phyloP scores from a whole-genome alignment of 441 rosid genomes.

The Erodium texanum region DNA sequence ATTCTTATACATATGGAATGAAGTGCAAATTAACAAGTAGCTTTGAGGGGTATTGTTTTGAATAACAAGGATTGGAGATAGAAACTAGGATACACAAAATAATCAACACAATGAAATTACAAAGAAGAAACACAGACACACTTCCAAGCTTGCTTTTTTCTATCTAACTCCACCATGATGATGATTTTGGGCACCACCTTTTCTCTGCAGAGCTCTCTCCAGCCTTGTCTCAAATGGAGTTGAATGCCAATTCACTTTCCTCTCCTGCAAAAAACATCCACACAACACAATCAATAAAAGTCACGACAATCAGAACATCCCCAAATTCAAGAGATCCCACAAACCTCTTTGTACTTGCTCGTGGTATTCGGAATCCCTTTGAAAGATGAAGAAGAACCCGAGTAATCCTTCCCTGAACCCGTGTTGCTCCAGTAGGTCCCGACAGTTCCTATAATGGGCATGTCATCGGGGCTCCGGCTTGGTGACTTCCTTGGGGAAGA shows the following conservation, averaged over 20 bases:
- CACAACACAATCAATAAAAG: neutral
- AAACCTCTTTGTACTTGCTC: constrained; percentile 23
- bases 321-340: neutral
- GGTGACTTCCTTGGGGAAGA: constrained; percentile 21
- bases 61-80: too few species aligned
- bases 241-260: constrained; percentile 25
- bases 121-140: too few species aligned
- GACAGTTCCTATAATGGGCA: constrained; percentile 20
- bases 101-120: too few species aligned
- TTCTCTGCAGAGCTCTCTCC: constrained; percentile 20
- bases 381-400: constrained; percentile 14
- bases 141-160: too few species aligned
- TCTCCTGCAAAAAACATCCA: constrained; percentile 13
- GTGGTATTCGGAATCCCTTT: constrained; percentile 22
- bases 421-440: constrained; percentile 20
- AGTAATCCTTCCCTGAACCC: neutral
- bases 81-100: too few species aligned
- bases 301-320: neutral
- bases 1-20: too few species aligned
- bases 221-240: constrained; percentile 25
- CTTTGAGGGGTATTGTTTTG: too few species aligned
- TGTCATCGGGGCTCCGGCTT: constrained; percentile 17
- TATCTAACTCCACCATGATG: too few species aligned
- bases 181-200: neutral
- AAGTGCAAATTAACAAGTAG: too few species aligned